These are phyloP conservation scores for Penicillium turbatum DNA, from an alignment of 495 filamentous ascomycete species.

Conservation along the genomic window DNA sequence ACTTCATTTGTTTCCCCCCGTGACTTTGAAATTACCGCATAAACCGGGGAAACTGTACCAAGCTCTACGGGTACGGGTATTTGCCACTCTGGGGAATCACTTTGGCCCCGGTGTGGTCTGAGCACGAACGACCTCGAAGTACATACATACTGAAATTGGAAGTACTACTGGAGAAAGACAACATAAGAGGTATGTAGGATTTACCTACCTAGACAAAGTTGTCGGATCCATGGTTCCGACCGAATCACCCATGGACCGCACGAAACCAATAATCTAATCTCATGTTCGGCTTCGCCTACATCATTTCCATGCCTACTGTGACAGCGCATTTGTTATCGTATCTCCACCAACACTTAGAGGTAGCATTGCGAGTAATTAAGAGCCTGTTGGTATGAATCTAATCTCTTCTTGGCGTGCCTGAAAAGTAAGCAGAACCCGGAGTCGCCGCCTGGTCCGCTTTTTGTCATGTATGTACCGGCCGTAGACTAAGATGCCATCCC, in stretches of 20 bases:
- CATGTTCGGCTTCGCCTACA: too few relatives aligned
- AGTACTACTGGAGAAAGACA: background rate
- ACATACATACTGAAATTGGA: background rate
- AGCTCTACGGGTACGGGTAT: background rate
- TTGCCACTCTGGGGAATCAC: slow-evolving; percentile 3
- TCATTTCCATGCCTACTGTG: too few relatives aligned
- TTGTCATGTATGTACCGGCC: background rate
- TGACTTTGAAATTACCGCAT: background rate
- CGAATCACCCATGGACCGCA: background rate
- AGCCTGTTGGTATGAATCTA: background rate
- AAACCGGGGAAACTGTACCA: slow-evolving; percentile 1
- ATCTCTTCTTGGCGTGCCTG: slow-evolving; percentile 2
- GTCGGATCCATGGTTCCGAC: background rate
- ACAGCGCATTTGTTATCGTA: background rate
- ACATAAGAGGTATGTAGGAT: too few relatives aligned
- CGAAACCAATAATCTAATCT: too few relatives aligned
- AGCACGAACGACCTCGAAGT: background rate
- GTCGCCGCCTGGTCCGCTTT: slow-evolving; percentile 2
- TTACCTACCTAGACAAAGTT: too few relatives aligned
- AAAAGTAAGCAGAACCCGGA: slow-evolving; percentile 7
- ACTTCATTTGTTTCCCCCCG: background rate
- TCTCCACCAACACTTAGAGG: background rate
- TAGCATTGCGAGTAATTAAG: background rate
- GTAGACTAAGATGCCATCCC: background rate
- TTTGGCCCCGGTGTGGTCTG: background rate